Conservation (phyloP, 495 filamentous ascomycete genomes). For the Aspergillus funiculosus region DNA sequence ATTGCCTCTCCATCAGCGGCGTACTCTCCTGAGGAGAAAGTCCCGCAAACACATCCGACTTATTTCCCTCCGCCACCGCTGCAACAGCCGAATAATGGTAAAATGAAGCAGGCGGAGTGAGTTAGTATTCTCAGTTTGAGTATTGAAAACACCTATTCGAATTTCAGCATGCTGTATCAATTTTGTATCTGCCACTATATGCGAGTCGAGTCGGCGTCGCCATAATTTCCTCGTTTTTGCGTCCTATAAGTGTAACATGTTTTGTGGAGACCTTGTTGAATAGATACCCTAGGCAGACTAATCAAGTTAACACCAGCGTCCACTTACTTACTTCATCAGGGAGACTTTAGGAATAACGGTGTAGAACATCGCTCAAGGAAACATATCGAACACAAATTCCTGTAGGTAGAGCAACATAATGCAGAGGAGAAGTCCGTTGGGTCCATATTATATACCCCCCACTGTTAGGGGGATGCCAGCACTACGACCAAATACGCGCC, state of each 20-base stretch:
- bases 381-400: too few relatives aligned
- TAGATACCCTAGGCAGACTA: slow-evolving; percentile 8
- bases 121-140: too few relatives aligned
- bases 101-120: neutral
- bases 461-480: too few relatives aligned
- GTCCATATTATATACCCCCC: too few relatives aligned
- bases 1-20: slow-evolving; percentile 9
- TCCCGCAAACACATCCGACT: slow-evolving; percentile 1
- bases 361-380: too few relatives aligned
- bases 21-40: slow-evolving; percentile 14
- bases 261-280: slow-evolving; percentile 1
- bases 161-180: too few relatives aligned
- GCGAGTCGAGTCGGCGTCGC: neutral
- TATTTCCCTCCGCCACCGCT: slow-evolving; percentile 6
- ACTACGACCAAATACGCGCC: too few relatives aligned
- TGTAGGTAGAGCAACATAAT: too few relatives aligned
- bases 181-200: neutral
- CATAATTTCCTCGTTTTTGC: neutral
- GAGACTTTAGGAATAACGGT: too few relatives aligned
- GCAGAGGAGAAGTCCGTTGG: too few relatives aligned
- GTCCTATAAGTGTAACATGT: neutral
- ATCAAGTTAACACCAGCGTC: neutral
- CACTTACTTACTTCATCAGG: too few relatives aligned
- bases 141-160: too few relatives aligned
- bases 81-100: slow-evolving; percentile 1